A percentile compares a stretch with the other conserved stretches of the same genome.
These are phyloP conservation scores for Vitis hybrid DNA, from an alignment of 177 flowering plant species.

Conservation along the genomic window DNA sequence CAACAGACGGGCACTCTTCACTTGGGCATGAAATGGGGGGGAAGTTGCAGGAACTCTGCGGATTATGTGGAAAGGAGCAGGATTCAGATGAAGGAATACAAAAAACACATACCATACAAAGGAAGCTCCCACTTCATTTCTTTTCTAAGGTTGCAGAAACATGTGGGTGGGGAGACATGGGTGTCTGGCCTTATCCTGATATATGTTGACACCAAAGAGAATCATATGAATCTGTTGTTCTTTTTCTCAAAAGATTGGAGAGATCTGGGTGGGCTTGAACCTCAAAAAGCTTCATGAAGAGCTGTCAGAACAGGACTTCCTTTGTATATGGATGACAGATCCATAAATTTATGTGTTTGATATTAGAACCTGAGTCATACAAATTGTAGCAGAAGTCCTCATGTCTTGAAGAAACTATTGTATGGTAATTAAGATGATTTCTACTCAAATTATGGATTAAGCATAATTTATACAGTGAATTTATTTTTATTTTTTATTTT, in stretches of 20 bases:
- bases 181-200: conserved; percentile 16
- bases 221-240: conserved; percentile 11
- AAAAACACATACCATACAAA: not conserved
- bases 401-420: no score
- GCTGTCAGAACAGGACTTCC: not conserved
- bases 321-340: not conserved
- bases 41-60: not conserved
- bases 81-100: not conserved
- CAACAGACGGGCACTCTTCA: conserved; percentile 6
- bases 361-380: no score
- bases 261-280: conserved; percentile 21
- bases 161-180: conserved; percentile 20
- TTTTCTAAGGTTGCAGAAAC: conserved; percentile 7
- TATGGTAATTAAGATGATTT: no score
- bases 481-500: not conserved
- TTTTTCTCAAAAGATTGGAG: conserved; percentile 17
- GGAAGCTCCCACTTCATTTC: conserved; percentile 16
- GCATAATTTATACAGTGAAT: not conserved
- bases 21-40: not conserved
- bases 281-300: not conserved
- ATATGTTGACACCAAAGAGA: not conserved
- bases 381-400: no score
- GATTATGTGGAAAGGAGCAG: not conserved
- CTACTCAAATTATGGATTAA: no score
- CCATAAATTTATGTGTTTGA: not conserved